Conservation (phyloP, 306 rosid genomes). For the Sicyos baderoa region DNA sequence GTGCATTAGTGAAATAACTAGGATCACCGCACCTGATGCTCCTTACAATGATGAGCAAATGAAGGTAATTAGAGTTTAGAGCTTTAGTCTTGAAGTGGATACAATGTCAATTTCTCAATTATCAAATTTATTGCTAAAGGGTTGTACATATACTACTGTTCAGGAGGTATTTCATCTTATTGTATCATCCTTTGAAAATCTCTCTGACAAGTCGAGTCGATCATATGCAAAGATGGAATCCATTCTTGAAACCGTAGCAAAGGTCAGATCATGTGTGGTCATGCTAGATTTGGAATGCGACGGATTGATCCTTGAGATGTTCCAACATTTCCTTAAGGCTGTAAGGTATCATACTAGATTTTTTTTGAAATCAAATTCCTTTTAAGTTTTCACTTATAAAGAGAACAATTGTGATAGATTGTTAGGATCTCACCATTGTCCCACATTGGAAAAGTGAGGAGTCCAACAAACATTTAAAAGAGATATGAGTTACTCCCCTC, state of each 20-base stretch:
- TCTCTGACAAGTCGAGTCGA: slow-evolving; percentile 52
- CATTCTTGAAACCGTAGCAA: slow-evolving; percentile 84
- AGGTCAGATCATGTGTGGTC: slow-evolving; percentile 86
- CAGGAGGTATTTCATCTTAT: slow-evolving; percentile 79
- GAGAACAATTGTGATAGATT: not conserved
- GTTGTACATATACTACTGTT: slow-evolving; percentile 18
- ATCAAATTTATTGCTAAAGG: not conserved
- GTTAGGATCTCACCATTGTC: too few species aligned
- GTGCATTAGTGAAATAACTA: slow-evolving; percentile 85
- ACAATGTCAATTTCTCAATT: not conserved
- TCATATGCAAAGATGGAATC: slow-evolving; percentile 59
- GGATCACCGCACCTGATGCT: slow-evolving; percentile 94
- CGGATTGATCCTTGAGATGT: slow-evolving; percentile 73
- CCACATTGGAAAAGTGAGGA: too few species aligned
- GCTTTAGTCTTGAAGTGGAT: slow-evolving; percentile 4
- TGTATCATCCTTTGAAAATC: slow-evolving; percentile 82
- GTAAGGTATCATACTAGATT: slow-evolving; percentile 47
- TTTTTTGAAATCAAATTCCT: not conserved
- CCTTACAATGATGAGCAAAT: slow-evolving; percentile 87
- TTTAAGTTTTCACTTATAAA: not conserved
- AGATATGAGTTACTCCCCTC: too few species aligned
- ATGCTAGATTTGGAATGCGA: slow-evolving; percentile 96
- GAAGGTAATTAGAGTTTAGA: slow-evolving; percentile 47
- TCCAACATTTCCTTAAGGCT: slow-evolving; percentile 66
- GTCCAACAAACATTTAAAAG: too few species aligned